These are phyloP conservation scores for Aureobasidium pullulans DNA, from an alignment of 2,329 filamentous ascomycete genomes.

Conservation along the genomic window DNA sequence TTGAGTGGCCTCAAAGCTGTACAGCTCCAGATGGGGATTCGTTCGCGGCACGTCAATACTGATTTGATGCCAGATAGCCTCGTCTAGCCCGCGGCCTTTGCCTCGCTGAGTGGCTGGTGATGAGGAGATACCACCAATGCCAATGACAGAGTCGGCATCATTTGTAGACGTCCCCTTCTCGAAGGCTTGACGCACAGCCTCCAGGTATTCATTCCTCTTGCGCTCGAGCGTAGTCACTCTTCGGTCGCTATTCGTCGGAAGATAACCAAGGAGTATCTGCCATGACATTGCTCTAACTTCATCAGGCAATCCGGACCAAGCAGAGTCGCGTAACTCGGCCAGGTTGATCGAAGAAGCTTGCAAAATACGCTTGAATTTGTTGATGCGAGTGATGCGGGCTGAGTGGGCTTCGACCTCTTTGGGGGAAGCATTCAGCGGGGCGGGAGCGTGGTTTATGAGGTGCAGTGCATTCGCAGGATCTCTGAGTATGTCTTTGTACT, in stretches of 20 bases:
- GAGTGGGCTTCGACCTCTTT: constrained; percentile 85
- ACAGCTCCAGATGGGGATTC: constrained; percentile 90
- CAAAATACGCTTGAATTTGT: constrained; percentile 95
- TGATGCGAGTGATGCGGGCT: constrained; percentile 84
- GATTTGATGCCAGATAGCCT: constrained; percentile 99
- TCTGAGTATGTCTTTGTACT: constrained; percentile 89
- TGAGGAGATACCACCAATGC: constrained; percentile 41
- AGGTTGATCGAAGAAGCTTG: constrained; percentile 87
- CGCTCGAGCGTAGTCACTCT: constrained; percentile 83
- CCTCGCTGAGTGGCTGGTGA: constrained; percentile 45
- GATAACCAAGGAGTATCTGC: constrained; percentile 89
- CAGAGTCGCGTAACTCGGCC: constrained; percentile 71
- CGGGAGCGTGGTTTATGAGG: constrained; percentile 78
- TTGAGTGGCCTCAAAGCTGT: constrained; percentile 93
- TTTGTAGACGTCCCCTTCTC: constrained; percentile 43
- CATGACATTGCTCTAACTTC: constrained; percentile 99
- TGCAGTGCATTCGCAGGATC: constrained; percentile 90
- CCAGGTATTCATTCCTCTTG: constrained; percentile 93
- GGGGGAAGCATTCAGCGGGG: constrained; percentile 63
- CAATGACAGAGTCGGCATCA: constrained; percentile 40
- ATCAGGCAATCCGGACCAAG: constrained; percentile 90
- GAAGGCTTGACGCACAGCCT: constrained; percentile 70
- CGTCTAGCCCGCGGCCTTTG: constrained; percentile 72
- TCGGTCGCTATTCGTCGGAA: constrained; percentile 93
- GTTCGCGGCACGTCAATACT: constrained; percentile 96